Evolutionary conservation across 192 early-diverging fungal species (phyloP).

Genomic region (Coemansia sp.): DNA sequence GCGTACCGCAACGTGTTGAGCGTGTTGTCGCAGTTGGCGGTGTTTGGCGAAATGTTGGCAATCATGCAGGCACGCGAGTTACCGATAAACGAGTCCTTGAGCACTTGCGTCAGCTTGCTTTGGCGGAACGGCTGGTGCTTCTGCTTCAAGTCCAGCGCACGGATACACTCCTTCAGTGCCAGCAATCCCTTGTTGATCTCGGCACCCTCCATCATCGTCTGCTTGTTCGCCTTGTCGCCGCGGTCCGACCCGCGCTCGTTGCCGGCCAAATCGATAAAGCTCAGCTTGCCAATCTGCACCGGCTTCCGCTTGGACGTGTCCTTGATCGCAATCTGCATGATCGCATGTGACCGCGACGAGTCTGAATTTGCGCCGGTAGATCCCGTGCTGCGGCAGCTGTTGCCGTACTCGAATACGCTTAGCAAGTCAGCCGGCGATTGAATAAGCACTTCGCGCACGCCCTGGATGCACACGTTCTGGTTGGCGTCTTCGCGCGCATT

Average conservation of each 20-base stretch:
- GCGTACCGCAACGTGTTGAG: slow-evolving; percentile 97
- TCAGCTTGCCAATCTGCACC: slow-evolving; percentile 79
- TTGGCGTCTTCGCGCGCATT: slow-evolving; percentile 96
- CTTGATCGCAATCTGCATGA: slow-evolving; percentile 88
- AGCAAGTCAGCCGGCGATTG: slow-evolving; percentile 81
- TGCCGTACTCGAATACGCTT: slow-evolving; percentile 93
- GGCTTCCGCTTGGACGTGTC: slow-evolving; percentile 58
- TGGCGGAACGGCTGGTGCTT: slow-evolving; percentile 97
- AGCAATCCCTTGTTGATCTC: slow-evolving; percentile 99
- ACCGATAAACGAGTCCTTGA: slow-evolving; percentile 98
- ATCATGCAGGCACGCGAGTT: slow-evolving; percentile 99
- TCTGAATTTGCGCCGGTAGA: slow-evolving; percentile 91
- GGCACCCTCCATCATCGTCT: slow-evolving; percentile 97
- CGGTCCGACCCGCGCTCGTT: slow-evolving; percentile 97
- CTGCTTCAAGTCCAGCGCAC: slow-evolving; percentile 91
- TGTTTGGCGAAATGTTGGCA: slow-evolving; percentile 94
- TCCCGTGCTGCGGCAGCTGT: slow-evolving; percentile 86
- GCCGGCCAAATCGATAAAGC: slow-evolving; percentile 98
- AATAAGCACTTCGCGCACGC: slow-evolving; percentile 86
- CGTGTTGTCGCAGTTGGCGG: slow-evolving; percentile 93
- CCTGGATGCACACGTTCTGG: slow-evolving; percentile 86
- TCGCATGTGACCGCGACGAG: slow-evolving; percentile 96
- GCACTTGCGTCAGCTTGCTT: slow-evolving; percentile 93
- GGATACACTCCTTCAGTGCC: slow-evolving; percentile 97
- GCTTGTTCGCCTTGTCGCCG: slow-evolving; percentile 80